These are phyloP conservation scores for Aphanomyces euteiches DNA, from an alignment of 352 stramenopile genomes.

Conservation along the genomic window DNA sequence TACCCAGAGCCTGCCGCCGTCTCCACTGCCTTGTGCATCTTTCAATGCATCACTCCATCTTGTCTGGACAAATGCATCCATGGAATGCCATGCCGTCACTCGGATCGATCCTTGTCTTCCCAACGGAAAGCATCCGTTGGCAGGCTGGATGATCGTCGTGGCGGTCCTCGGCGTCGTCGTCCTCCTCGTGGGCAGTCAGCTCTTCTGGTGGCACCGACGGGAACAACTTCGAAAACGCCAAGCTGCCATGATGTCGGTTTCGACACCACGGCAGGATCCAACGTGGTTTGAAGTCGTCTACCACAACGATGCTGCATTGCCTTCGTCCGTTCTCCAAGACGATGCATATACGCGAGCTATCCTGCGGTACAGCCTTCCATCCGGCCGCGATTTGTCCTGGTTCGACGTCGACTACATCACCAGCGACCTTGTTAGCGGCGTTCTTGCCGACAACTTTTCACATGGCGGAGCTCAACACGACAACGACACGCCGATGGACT, in stretches of 20 bases:
- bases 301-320: conserved; percentile 11
- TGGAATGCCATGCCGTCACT: too few relatives aligned
- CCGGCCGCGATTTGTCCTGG: background rate
- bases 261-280: background rate
- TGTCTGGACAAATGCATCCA: too few relatives aligned
- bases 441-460: too few relatives aligned
- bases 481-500: too few relatives aligned
- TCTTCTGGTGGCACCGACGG: background rate
- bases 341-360: conserved; percentile 13
- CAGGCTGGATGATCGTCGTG: background rate
- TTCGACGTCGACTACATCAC: too few relatives aligned
- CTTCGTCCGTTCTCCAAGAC: conserved; percentile 13
- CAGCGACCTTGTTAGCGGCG: too few relatives aligned
- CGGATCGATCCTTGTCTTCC: too few relatives aligned
- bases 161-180: background rate
- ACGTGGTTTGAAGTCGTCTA: conserved; percentile 20
- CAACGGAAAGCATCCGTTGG: too few relatives aligned
- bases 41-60: too few relatives aligned
- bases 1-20: too few relatives aligned
- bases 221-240: background rate
- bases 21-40: too few relatives aligned
- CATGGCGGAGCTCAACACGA: too few relatives aligned
- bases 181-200: background rate
- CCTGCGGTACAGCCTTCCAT: conserved; percentile 12
- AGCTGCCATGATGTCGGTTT: background rate